Base-by-base conservation (phyloP, 225 moss, liverwort and hornwort species). In the Straminergon stramineum region DNA sequence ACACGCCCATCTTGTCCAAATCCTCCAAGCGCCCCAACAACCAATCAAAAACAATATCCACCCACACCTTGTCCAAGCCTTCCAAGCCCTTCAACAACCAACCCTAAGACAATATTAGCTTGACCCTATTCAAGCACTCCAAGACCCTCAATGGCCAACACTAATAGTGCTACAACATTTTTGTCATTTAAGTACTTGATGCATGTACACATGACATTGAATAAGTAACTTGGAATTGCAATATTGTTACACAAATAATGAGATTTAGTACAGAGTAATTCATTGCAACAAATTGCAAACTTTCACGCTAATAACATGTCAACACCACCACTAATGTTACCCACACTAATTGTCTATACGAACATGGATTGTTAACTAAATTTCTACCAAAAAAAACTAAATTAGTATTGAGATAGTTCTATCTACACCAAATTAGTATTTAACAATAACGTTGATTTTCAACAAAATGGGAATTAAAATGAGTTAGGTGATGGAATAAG, bases 111-210 rank as follows among this genome's bases (percentile, higher is more conserved):
- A 13, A 12, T 69, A 69, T 7, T 11, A 1, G 14, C 17, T 15
- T 0, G 2, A 2, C 7, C 23, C 0, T 39, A 0, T 69, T 1
- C 13, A 39, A 70, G 13, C 6, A 4, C 13, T 69, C 6, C 6
- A n/a, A 69, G 7, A 1, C 12, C 12, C 6, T 70, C 71, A 71
- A 41, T 0, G 0, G 5, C 8, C 13, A 70, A 14, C 48, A 2
- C 1, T 2, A 43, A 71, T 5, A 71, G 26, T 71, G 26, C 1
- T 26, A 2, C 41, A 41, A 43, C 0, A 15, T 41, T 26, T 27
- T 71, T 71, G 26, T 26, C 41, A 41, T 41, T 41, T 16, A 48
- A 48, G 48, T 48, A 16, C 6, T 75, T 43, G 16, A 0, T 73
- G 27, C 8, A 17, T 74, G 2, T 10, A 7, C 0, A 0, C 5